These are phyloP conservation scores for Emergomyces africanus DNA, from an alignment of 2,329 filamentous ascomycete genomes.

Conservation along the genomic window DNA sequence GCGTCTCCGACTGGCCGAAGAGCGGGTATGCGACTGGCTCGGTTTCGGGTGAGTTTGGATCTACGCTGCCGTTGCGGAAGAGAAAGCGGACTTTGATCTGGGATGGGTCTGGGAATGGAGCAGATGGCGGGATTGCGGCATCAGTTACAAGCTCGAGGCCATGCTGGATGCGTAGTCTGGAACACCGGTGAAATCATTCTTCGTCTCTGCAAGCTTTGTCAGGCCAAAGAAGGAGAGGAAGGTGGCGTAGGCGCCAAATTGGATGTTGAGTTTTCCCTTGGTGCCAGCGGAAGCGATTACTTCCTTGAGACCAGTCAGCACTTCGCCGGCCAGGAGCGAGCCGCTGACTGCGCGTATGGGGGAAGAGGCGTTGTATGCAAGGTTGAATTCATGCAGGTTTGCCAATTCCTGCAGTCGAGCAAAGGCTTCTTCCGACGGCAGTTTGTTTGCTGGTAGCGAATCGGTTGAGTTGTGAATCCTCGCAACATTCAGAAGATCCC, in stretches of 20 bases:
- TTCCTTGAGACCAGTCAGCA: slow-evolving; percentile 36
- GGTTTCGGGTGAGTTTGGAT: slow-evolving; percentile 18
- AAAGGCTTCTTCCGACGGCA: slow-evolving; percentile 49
- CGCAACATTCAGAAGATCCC: slow-evolving; percentile 51
- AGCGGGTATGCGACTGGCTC: slow-evolving; percentile 45
- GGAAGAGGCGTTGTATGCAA: slow-evolving; percentile 58
- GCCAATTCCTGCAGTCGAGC: slow-evolving; percentile 59
- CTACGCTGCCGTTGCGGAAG: slow-evolving; percentile 50
- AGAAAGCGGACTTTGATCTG: slow-evolving; percentile 49
- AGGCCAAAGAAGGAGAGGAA: slow-evolving; percentile 52
- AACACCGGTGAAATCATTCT: slow-evolving; percentile 57
- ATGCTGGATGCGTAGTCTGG: slow-evolving; percentile 77
- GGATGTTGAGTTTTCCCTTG: slow-evolving; percentile 35
- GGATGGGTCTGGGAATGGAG: slow-evolving; percentile 30
- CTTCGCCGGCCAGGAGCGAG: slow-evolving; percentile 52
- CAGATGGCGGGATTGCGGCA: slow-evolving; percentile 15
- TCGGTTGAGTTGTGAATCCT: slow-evolving; percentile 46
- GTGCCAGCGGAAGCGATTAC: slow-evolving; percentile 25
- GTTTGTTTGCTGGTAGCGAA: slow-evolving; percentile 44
- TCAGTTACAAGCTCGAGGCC: slow-evolving; percentile 61
- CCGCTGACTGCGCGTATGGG: slow-evolving; percentile 40
- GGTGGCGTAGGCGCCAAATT: slow-evolving; percentile 50
- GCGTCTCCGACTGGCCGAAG: slow-evolving; percentile 42
- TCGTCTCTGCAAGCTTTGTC: slow-evolving; percentile 37
- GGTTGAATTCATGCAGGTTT: slow-evolving; percentile 65